Evolutionary conservation across 306 rosid species (phyloP), one percentile per base, ranked within the genome.

Genomic region (Fragaria ananassa): DNA sequence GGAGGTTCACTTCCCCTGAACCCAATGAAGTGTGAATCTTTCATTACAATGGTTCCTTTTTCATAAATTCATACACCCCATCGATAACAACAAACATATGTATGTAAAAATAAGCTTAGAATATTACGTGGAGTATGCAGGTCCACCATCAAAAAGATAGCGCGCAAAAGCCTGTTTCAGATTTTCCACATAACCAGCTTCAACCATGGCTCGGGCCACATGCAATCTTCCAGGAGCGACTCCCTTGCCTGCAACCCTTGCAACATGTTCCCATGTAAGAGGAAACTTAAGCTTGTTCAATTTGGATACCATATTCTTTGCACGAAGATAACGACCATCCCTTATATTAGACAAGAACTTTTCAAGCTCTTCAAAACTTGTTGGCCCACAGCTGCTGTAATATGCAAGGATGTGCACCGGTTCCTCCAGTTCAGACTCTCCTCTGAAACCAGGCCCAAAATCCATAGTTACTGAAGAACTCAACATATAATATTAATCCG

Each of bases 151-250:
- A 27, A 85, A 94, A 73, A 94, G 96, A 83, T 94, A 92, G 41
- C 91, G 90, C 10, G 95, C 25, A 77, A 94, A 94, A 45, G 98
- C 98, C 82, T 94, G 95, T 89, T 82, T 92, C 74, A 94, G 86
- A 84, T 92, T 92, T 82, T 92, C 96, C 63, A 94, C 96, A 85
- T 83, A 85, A 75, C 98, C 98, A 11, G 95, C 95, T 87, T 92
- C 97, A 61, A 94, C 87, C 97, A 94, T 85, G 56, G 98, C 96
- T 46, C 95, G 96, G 69, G 97, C 98, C 35, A 94, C 93, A 80
- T 94, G 98, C 64, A 94, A 79, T 85, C 98, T 87, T 79, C 98
- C 97, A 4, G 98, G 98, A 82, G 98, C 98, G 58, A 92, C 97
- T 51, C 98, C 98, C 42, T 81, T 90, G 83, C 96, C 98, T 58